These are phyloP conservation scores for Apostasia ramifera DNA, from an alignment of 106 monocot species.

Conservation along the genomic window DNA sequence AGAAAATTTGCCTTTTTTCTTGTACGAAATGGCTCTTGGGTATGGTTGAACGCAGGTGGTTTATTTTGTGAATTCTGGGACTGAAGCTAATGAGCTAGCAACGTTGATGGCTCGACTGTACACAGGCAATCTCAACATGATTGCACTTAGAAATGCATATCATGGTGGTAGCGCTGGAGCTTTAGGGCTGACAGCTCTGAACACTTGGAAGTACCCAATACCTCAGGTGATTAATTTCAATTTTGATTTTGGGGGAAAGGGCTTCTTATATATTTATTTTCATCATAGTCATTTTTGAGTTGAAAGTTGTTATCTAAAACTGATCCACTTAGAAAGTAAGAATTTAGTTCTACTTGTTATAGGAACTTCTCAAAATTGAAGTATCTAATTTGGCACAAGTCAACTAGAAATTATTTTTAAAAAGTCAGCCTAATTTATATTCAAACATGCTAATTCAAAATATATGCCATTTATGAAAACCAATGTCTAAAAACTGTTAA, in stretches of 20 bases:
- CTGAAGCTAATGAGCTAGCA: constrained; percentile 98
- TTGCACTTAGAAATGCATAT: constrained; percentile 94
- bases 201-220: constrained; percentile 97
- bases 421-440: too few species aligned
- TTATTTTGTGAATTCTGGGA: constrained; percentile 99
- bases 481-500: too few species aligned
- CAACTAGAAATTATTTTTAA: too few species aligned
- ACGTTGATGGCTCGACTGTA: constrained; percentile 94
- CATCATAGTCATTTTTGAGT: too few species aligned
- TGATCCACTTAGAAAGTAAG: too few species aligned
- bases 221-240: constrained; percentile 57
- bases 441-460: too few species aligned
- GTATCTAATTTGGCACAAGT: too few species aligned
- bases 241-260: background rate
- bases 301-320: too few species aligned
- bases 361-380: too few species aligned
- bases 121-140: constrained; percentile 84
- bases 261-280: background rate
- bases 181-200: constrained; percentile 74
- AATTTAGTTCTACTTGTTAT: too few species aligned
- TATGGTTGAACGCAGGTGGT: constrained; percentile 59
- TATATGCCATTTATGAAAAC: too few species aligned
- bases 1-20: background rate
- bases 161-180: constrained; percentile 98
- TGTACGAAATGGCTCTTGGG: background rate